phyloP scores from a whole-genome alignment of 2,329 filamentous ascomycete genomes.

The Trichoderma afroharzianum region DNA sequence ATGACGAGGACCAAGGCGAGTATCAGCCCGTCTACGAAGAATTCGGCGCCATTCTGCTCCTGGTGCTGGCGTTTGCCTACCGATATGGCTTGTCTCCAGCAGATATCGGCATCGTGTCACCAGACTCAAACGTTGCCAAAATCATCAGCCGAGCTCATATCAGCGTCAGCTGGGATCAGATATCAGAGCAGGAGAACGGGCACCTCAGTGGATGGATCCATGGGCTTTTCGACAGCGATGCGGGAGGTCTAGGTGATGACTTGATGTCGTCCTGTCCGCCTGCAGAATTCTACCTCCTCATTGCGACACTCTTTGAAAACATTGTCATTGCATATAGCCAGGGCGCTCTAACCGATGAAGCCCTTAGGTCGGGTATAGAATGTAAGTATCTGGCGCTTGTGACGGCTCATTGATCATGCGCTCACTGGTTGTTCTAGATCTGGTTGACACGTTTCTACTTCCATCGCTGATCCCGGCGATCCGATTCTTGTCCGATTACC shows the following conservation, averaged over 20 bases:
- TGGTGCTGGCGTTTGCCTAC: constrained; percentile 71
- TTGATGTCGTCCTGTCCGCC: constrained; percentile 78
- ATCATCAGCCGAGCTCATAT: constrained; percentile 59
- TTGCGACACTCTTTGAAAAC: constrained; percentile 73
- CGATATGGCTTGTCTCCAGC: constrained; percentile 64
- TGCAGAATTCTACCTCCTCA: constrained; percentile 76
- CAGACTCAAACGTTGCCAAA: constrained; percentile 66
- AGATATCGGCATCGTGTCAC: constrained; percentile 59
- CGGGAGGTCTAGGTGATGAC: constrained; percentile 71
- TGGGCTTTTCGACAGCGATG: constrained; percentile 71
- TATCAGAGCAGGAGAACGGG: constrained; percentile 60
- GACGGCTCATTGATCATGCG: neutral
- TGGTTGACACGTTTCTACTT: constrained; percentile 76
- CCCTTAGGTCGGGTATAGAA: constrained; percentile 71
- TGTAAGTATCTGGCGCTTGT: constrained; percentile 46
- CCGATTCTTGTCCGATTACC: constrained; percentile 65
- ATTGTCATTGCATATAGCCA: constrained; percentile 67
- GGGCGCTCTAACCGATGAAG: constrained; percentile 63
- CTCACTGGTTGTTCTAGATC: constrained; percentile 43
- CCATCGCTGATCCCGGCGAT: constrained; percentile 73
- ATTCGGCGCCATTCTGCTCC: constrained; percentile 71
- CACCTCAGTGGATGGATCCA: constrained; percentile 73
- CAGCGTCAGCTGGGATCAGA: constrained; percentile 53
- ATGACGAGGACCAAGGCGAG: constrained; percentile 79
- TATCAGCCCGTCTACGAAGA: constrained; percentile 85